Evolutionary conservation across 805 yeast genomes (phyloP).

Genomic region (Nakazawaea molendinolei): DNA sequence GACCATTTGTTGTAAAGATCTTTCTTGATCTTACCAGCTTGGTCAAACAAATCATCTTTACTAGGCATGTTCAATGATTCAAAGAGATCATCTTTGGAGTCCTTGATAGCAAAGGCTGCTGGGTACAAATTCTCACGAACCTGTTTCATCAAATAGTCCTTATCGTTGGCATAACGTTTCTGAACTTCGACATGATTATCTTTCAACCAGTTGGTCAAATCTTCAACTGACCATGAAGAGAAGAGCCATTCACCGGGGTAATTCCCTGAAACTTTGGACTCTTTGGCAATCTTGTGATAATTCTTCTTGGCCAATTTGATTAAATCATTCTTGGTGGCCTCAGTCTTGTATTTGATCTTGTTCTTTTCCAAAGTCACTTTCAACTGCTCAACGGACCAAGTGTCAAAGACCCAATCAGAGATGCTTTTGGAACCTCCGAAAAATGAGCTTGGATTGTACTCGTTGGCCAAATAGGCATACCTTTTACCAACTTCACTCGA

Average conservation of each 20-base stretch:
- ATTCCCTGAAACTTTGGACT: constrained; percentile 31
- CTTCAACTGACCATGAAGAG: constrained; percentile 44
- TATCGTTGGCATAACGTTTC: constrained; percentile 24
- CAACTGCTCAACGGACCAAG: constrained; percentile 34
- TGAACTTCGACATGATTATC: constrained; percentile 33
- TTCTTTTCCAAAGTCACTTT: constrained; percentile 25
- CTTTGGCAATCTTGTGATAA: constrained; percentile 31
- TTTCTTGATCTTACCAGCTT: constrained; percentile 32
- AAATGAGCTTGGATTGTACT: not conserved
- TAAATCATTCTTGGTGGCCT: constrained; percentile 32
- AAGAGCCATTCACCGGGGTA: constrained; percentile 50
- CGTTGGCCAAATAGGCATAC: constrained; percentile 8
- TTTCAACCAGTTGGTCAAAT: constrained; percentile 42
- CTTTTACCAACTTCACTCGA: constrained; percentile 1
- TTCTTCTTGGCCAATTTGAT: constrained; percentile 33
- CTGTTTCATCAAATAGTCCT: constrained; percentile 37
- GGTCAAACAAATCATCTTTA: constrained; percentile 27
- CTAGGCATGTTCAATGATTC: constrained; percentile 32
- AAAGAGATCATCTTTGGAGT: constrained; percentile 31
- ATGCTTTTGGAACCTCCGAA: constrained; percentile 9
- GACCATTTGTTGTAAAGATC: constrained; percentile 46
- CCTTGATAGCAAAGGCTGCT: constrained; percentile 27
- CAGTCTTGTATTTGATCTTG: constrained; percentile 23
- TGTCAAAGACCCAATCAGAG: constrained; percentile 40
- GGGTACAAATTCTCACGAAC: constrained; percentile 40